These are phyloP conservation scores for Wickerhamiella kazuoi DNA, from an alignment of 805 yeast genomes.

Conservation along the genomic window DNA sequence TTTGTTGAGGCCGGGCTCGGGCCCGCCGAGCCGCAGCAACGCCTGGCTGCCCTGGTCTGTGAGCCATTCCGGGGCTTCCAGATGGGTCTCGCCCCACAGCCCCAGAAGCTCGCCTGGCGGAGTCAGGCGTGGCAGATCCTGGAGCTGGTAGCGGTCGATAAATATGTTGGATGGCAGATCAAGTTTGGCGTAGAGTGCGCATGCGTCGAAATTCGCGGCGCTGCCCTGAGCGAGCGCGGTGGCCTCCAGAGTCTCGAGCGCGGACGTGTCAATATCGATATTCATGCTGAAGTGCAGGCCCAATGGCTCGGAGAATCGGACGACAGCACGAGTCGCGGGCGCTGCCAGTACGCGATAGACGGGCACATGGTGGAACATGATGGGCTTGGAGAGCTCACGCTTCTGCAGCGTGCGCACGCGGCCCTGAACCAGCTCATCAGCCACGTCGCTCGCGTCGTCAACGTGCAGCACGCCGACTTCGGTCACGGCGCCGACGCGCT, in stretches of 20 bases:
- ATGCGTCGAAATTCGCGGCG: slow-evolving; percentile 9
- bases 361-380: slow-evolving; percentile 12
- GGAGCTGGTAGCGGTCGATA: slow-evolving; percentile 38
- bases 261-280: not conserved
- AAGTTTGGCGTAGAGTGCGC: slow-evolving; percentile 29
- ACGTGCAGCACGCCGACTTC: slow-evolving; percentile 12
- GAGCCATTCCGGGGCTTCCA: slow-evolving; percentile 39
- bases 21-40: slow-evolving; percentile 17
- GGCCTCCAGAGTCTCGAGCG: not conserved
- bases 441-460: slow-evolving; percentile 1
- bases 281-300: slow-evolving; percentile 15
- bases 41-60: slow-evolving; percentile 32
- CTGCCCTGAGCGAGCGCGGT: not conserved
- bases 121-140: slow-evolving; percentile 15
- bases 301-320: slow-evolving; percentile 8
- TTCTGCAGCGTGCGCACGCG: slow-evolving; percentile 7
- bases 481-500: slow-evolving; percentile 1
- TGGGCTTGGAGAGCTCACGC: slow-evolving; percentile 6
- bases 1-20: slow-evolving; percentile 6
- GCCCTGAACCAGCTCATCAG: slow-evolving; percentile 6
- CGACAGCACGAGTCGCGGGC: not conserved
- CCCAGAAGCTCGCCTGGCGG: slow-evolving; percentile 21
- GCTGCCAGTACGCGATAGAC: slow-evolving; percentile 2
- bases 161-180: slow-evolving; percentile 31
- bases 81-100: slow-evolving; percentile 38